These are phyloP conservation scores for Cydonia oblonga DNA, from an alignment of 331 rosid species.

Conservation along the genomic window DNA sequence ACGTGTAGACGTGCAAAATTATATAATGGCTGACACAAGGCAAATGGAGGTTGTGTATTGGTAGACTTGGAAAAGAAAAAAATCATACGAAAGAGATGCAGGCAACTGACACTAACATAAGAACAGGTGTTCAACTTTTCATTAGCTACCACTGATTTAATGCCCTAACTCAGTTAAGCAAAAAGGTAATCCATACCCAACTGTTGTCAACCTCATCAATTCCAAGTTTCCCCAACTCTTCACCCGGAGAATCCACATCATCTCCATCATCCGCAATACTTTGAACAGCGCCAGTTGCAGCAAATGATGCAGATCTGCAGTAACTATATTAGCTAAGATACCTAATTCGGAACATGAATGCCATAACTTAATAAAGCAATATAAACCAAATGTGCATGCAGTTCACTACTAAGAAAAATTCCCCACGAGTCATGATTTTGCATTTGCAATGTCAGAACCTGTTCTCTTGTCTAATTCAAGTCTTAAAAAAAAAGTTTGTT, in stretches of 20 bases:
- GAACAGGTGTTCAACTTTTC: not conserved
- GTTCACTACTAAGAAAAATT: not conserved
- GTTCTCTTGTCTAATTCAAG: not conserved
- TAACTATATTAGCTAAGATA: not conserved
- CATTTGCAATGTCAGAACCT: not conserved
- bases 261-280: constrained; percentile 36
- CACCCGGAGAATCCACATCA: constrained; percentile 48
- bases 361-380: not conserved
- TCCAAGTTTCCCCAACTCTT: constrained; percentile 34
- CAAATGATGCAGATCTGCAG: constrained; percentile 68
- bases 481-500: not conserved
- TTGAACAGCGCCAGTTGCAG: constrained; percentile 53
- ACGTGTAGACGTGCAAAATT: not conserved
- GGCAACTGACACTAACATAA: not conserved
- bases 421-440: not conserved
- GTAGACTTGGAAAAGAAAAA: not conserved
- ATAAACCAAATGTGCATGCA: not conserved
- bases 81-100: not conserved
- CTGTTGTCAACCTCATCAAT: constrained; percentile 56
- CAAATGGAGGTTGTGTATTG: not conserved
- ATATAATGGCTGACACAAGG: not conserved
- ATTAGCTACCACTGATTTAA: not conserved
- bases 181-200: constrained; percentile 51
- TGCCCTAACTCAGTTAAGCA: not conserved
- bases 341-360: not conserved